Percentiles rank a stretch among this genome's conserved stretches.
phyloP scores from a whole-genome alignment of 768 basidiomycete species.

The Grammothele lineata region DNA sequence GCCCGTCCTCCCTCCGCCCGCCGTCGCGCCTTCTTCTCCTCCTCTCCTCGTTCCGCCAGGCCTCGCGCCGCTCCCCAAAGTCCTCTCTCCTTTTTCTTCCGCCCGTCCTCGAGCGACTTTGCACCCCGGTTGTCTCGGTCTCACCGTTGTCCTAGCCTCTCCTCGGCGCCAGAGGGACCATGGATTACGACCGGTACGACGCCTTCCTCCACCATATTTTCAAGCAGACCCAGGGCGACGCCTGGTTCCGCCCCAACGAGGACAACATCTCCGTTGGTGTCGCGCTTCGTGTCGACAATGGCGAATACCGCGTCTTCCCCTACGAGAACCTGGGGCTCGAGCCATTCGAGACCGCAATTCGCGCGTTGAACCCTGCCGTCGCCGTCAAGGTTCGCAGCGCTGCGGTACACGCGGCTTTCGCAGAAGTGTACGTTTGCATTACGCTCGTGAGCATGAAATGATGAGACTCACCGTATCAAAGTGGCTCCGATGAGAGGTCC shows the following conservation, averaged over 20 bases:
- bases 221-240: slow-evolving; percentile 46
- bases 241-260: slow-evolving; percentile 51
- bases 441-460: too few relatives aligned
- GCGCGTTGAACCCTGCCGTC: slow-evolving; percentile 50
- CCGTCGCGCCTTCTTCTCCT: slow-evolving; percentile 11
- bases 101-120: slow-evolving; percentile 7
- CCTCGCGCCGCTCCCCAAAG: slow-evolving; percentile 3
- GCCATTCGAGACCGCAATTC: slow-evolving; percentile 51
- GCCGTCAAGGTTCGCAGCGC: slow-evolving; percentile 50
- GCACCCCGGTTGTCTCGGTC: not conserved
- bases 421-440: slow-evolving; percentile 34
- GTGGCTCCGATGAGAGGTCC: slow-evolving; percentile 31
- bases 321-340: slow-evolving; percentile 48
- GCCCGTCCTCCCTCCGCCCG: slow-evolving; percentile 9
- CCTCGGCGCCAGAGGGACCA: too few relatives aligned
- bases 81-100: not conserved
- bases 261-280: slow-evolving; percentile 44
- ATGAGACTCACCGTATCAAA: not conserved
- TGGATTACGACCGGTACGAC: slow-evolving; percentile 41
- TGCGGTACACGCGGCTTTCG: slow-evolving; percentile 47
- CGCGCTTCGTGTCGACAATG: slow-evolving; percentile 44
- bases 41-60: slow-evolving; percentile 1
- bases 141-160: too few relatives aligned
- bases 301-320: slow-evolving; percentile 51
- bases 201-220: slow-evolving; percentile 41